A percentile compares a stretch with the other conserved stretches of the same genome.
phyloP scores from a whole-genome alignment of 441 rosid genomes.

The Capsella rubella region DNA sequence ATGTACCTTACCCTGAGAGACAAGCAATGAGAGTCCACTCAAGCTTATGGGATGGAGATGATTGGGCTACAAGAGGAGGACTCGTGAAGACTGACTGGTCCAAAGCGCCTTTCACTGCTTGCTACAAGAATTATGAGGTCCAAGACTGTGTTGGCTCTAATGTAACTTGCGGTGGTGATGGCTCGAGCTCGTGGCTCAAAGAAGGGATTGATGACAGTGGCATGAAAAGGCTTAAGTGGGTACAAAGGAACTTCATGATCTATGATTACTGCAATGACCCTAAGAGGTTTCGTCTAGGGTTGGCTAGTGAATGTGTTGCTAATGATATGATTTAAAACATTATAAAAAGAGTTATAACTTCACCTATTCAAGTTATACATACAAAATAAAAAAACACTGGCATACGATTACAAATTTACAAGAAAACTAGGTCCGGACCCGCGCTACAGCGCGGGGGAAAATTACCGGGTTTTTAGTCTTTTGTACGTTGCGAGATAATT shows the following conservation, averaged over 20 bases:
- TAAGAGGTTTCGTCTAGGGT: conserved; percentile 41
- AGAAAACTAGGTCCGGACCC: too few relatives aligned
- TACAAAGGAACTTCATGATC: conserved; percentile 48
- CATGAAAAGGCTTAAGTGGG: conserved; percentile 46
- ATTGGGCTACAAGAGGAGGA: conserved; percentile 68
- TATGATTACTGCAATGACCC: conserved; percentile 46
- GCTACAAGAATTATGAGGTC: conserved; percentile 46
- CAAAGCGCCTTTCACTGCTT: conserved; percentile 56
- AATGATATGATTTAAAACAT: conserved; percentile 7
- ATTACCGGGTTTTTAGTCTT: too few relatives aligned
- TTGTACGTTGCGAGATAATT: too few relatives aligned
- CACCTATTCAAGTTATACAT: too few relatives aligned
- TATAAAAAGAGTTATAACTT: background rate
- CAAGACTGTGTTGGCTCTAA: conserved; percentile 38
- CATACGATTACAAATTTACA: too few relatives aligned
- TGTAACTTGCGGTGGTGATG: conserved; percentile 31
- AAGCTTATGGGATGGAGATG: conserved; percentile 56
- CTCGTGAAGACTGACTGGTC: conserved; percentile 55
- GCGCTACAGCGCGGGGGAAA: too few relatives aligned
- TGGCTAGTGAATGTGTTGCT: conserved; percentile 50
- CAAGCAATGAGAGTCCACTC: conserved; percentile 47
- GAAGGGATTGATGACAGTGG: conserved; percentile 37
- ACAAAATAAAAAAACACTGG: too few relatives aligned
- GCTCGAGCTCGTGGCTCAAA: conserved; percentile 37
- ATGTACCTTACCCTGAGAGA: conserved; percentile 44